These are phyloP conservation scores for Ploettnerulaceae sp. DNA, from an alignment of 2,329 filamentous ascomycete species.

Conservation along the genomic window DNA sequence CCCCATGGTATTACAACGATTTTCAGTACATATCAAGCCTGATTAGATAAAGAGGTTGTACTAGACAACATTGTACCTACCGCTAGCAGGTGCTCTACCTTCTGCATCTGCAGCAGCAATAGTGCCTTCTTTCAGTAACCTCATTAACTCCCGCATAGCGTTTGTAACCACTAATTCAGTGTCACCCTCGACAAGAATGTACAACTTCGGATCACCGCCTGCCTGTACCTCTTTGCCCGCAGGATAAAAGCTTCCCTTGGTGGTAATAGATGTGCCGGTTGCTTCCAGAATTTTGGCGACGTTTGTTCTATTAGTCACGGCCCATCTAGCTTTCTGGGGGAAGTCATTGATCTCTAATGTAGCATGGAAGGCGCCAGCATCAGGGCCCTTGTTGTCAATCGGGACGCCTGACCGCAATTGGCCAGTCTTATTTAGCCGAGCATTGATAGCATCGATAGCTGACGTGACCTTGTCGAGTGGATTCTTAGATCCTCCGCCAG, in stretches of 20 bases:
- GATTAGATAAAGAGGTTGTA: not conserved
- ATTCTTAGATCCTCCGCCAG: constrained; percentile 45
- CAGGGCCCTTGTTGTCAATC: constrained; percentile 97
- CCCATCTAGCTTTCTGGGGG: constrained; percentile 97
- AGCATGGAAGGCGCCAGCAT: constrained; percentile 93
- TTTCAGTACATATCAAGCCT: constrained; percentile 3
- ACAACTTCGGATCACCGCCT: constrained; percentile 83
- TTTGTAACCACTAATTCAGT: constrained; percentile 88
- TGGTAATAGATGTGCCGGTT: constrained; percentile 93
- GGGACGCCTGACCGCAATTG: constrained; percentile 88
- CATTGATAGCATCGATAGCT: constrained; percentile 88
- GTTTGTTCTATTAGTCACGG: constrained; percentile 96
- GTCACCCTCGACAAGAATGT: constrained; percentile 95
- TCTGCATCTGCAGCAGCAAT: constrained; percentile 86
- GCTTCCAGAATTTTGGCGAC: constrained; percentile 96
- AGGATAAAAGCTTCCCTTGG: constrained; percentile 88
- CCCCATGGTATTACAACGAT: not conserved
- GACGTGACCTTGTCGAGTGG: constrained; percentile 81
- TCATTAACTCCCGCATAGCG: constrained; percentile 84
- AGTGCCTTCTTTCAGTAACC: constrained; percentile 83
- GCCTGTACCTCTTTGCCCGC: constrained; percentile 73
- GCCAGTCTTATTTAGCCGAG: constrained; percentile 81
- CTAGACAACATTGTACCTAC: constrained; percentile 69
- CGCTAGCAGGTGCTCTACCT: constrained; percentile 69
- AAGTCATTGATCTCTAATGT: constrained; percentile 99